Evolutionary conservation across 371 early-diverging fungal species (phyloP).

Genomic region (Encephalitozoon cuniculi): DNA sequence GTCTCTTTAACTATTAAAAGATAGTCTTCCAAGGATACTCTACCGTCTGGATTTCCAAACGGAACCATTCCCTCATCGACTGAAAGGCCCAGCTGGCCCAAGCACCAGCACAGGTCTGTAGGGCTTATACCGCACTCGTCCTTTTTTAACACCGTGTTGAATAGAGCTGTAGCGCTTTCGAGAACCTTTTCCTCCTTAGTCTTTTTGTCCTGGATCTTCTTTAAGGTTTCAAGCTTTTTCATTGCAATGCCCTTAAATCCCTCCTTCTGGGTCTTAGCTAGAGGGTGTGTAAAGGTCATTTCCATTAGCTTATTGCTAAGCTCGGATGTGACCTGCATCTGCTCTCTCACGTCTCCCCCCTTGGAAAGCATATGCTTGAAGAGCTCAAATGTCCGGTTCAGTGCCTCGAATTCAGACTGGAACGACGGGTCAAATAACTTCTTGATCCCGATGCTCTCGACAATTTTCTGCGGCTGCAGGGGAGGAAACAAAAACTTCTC

Average conservation of each 20-base stretch:
- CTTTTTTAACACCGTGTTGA: neutral
- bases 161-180: neutral
- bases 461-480: neutral
- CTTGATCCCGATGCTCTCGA: neutral
- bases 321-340: constrained; percentile 1
- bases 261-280: neutral
- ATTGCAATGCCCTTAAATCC: neutral
- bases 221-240: neutral
- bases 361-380: neutral
- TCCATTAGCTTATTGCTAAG: neutral
- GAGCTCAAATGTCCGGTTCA: neutral
- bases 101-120: neutral
- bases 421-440: neutral
- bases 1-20: constrained; percentile 8
- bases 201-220: neutral
- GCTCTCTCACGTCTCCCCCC: neutral
- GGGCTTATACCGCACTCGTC: neutral
- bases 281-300: neutral
- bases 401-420: neutral
- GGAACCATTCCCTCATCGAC: constrained; percentile 9
- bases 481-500: constrained; percentile 10
- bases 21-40: neutral
- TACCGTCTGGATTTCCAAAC: neutral
- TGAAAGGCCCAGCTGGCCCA: neutral
- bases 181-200: neutral